Percentiles rank a stretch among this genome's conserved stretches.
Evolutionary conservation across 352 stramenopile species (phyloP).

Genomic region (Phytopythium ostracodes): DNA sequence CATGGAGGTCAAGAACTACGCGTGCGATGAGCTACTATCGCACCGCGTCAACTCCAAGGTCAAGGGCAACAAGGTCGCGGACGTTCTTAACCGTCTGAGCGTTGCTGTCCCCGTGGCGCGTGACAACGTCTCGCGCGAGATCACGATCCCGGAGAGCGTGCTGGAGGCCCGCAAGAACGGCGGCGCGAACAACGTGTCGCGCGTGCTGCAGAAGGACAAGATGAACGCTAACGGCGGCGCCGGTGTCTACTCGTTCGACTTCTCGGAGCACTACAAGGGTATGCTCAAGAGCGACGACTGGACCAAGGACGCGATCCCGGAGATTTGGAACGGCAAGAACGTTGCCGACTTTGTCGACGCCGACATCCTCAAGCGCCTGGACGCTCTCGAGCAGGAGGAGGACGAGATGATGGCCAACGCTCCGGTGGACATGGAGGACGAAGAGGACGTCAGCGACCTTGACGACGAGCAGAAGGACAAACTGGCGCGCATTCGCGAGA

Average conservation of each 20-base stretch:
- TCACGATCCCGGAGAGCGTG: slow-evolving; percentile 93
- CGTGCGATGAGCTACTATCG: slow-evolving; percentile 95
- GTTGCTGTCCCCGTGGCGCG: slow-evolving; percentile 94
- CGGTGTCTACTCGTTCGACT: slow-evolving; percentile 97
- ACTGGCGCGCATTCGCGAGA: slow-evolving; percentile 74
- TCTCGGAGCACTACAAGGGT: slow-evolving; percentile 95
- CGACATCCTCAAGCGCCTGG: slow-evolving; percentile 97
- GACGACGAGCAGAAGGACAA: slow-evolving; percentile 96
- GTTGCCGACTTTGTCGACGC: slow-evolving; percentile 98
- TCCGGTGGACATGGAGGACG: slow-evolving; percentile 84
- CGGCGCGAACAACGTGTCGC: slow-evolving; percentile 24
- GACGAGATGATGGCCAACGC: slow-evolving; percentile 93
- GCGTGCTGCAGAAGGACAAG: slow-evolving; percentile 78
- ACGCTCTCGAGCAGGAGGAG: slow-evolving; percentile 96
- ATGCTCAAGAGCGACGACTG: slow-evolving; percentile 96
- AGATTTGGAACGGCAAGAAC: slow-evolving; percentile 99
- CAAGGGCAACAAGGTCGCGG: slow-evolving; percentile 94
- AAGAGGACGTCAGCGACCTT: slow-evolving; percentile 88
- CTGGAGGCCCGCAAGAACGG: slow-evolving; percentile 67
- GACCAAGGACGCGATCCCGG: slow-evolving; percentile 96
- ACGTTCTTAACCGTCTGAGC: slow-evolving; percentile 95
- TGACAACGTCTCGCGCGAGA: slow-evolving; percentile 88
- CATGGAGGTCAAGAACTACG: slow-evolving; percentile 91
- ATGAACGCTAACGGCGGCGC: slow-evolving; percentile 96
- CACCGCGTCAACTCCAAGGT: slow-evolving; percentile 94